These are phyloP conservation scores for Plasmodium inui DNA, from an alignment of 169 alveolate genomes.

Conservation along the genomic window DNA sequence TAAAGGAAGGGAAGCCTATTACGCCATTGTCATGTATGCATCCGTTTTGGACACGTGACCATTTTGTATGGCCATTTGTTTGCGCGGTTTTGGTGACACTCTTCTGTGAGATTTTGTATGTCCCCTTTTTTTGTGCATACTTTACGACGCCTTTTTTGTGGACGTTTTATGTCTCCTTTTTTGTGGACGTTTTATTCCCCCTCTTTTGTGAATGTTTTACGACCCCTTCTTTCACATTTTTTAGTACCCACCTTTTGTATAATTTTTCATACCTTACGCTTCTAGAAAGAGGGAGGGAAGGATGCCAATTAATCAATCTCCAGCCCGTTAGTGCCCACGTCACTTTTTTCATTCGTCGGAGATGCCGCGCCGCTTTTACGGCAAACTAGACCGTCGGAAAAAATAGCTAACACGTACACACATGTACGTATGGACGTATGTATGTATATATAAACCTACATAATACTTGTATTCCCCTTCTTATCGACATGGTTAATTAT, in stretches of 20 bases:
- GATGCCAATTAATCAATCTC: neutral
- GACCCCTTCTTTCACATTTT: no score
- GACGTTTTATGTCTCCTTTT: no score
- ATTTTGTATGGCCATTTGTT: neutral
- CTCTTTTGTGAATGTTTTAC: neutral
- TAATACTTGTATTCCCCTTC: neutral
- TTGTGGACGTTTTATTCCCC: neutral
- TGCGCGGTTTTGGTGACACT: neutral
- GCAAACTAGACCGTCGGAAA: neutral
- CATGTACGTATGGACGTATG: neutral
- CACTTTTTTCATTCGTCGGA: neutral
- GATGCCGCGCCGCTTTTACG: no score
- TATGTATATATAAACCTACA: neutral
- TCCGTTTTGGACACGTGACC: neutral
- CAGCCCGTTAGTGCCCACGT: neutral
- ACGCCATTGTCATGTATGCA: neutral
- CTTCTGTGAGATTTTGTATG: no score
- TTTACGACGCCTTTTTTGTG: no score
- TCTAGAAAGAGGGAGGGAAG: neutral
- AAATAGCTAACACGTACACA: neutral
- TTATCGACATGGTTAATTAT: neutral
- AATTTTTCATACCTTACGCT: neutral
- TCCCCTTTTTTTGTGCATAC: neutral
- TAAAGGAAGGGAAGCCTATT: neutral
- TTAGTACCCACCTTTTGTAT: no score